Conservation (phyloP, 2,329 filamentous ascomycete genomes). For the Trichoderma polysporum region DNA sequence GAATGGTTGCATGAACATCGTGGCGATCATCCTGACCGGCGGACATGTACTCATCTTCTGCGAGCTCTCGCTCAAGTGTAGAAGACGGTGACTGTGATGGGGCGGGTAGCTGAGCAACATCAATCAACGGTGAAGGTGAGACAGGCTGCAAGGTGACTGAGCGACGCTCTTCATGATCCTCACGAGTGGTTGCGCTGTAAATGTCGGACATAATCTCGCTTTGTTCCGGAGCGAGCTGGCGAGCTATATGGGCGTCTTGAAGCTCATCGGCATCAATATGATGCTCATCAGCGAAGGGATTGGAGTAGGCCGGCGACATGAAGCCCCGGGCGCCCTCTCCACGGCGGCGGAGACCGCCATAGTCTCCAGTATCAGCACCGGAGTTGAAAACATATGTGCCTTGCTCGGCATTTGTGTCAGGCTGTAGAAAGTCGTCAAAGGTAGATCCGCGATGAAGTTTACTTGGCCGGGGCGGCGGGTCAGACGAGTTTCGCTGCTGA, state of each 20-base stretch:
- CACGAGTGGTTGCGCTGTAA: constrained; percentile 56
- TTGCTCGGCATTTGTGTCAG: constrained; percentile 51
- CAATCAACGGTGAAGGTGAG: constrained; percentile 32
- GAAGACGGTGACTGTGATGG: constrained; percentile 24
- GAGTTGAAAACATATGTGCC: constrained; percentile 60
- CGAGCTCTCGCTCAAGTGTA: constrained; percentile 39
- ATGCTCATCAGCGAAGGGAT: constrained; percentile 61
- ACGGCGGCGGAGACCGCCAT: constrained; percentile 52
- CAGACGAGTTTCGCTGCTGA: neutral
- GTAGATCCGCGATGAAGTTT: constrained; percentile 38
- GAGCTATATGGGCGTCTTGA: constrained; percentile 37
- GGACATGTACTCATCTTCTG: constrained; percentile 52
- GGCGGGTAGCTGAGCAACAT: constrained; percentile 30
- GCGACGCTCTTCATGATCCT: constrained; percentile 29
- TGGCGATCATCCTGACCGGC: constrained; percentile 48
- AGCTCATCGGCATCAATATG: constrained; percentile 52
- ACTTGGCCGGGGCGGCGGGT: constrained; percentile 11
- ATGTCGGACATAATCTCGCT: constrained; percentile 54
- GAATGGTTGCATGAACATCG: constrained; percentile 59
- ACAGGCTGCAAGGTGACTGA: constrained; percentile 27
- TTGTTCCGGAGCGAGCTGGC: constrained; percentile 44
- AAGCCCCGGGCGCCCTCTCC: constrained; percentile 48
- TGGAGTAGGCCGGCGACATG: constrained; percentile 48
- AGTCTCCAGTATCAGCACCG: constrained; percentile 46
- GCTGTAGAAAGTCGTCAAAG: constrained; percentile 60